Conservation (phyloP, 208 protist genomes). For the Trypanosoma lewisi region DNA sequence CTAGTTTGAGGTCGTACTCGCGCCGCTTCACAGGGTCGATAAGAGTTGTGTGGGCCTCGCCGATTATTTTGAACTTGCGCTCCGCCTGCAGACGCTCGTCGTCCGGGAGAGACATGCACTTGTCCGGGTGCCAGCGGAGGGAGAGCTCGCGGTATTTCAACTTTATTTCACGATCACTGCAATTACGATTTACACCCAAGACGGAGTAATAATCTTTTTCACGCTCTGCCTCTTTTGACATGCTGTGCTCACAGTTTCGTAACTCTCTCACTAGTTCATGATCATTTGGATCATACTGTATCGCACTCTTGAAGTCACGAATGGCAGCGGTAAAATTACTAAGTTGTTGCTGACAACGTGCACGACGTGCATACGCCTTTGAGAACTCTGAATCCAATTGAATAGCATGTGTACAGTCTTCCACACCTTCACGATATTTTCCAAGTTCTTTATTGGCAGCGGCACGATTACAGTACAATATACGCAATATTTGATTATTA, state of each 20-base stretch:
- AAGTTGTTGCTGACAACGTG: constrained; percentile 79
- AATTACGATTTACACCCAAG: constrained; percentile 64
- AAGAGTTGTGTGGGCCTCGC: constrained; percentile 79
- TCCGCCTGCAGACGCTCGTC: constrained; percentile 72
- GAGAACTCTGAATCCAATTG: constrained; percentile 79
- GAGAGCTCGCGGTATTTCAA: constrained; percentile 87
- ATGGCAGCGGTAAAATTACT: constrained; percentile 80
- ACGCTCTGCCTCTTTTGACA: constrained; percentile 73
- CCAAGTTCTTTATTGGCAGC: constrained; percentile 88
- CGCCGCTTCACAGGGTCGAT: constrained; percentile 69
- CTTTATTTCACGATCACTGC: constrained; percentile 82
- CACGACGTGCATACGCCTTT: constrained; percentile 89
- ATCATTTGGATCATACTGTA: constrained; percentile 68
- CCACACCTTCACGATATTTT: constrained; percentile 81
- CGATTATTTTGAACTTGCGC: constrained; percentile 91
- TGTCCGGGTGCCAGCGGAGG: constrained; percentile 90
- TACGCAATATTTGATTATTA: constrained; percentile 83
- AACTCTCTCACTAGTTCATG: constrained; percentile 73
- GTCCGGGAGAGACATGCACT: constrained; percentile 70
- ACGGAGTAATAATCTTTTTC: constrained; percentile 90
- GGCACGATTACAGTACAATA: constrained; percentile 91
- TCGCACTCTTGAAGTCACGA: constrained; percentile 82
- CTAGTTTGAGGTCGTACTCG: constrained; percentile 82
- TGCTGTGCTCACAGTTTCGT: constrained; percentile 54
- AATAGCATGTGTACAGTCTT: constrained; percentile 88